Base-by-base conservation (phyloP, 2,329 filamentous ascomycete genomes). In the Didymella glomerata region DNA sequence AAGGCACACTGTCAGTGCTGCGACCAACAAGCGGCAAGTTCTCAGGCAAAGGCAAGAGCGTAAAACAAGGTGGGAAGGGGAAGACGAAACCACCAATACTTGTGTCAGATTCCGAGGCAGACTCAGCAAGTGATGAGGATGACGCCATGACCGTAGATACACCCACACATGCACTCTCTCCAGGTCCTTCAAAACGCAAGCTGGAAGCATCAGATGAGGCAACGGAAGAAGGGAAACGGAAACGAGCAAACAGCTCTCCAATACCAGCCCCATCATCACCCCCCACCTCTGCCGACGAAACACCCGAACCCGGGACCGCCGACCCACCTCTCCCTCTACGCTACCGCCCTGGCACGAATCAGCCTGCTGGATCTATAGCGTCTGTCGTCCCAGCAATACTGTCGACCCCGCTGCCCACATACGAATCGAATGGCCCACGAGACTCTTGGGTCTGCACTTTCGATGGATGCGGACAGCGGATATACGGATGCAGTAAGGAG, bases 391-490 rank as follows among this genome's bases (percentile, higher is more conserved):
- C 50, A n/a, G 34, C 46, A 0, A 24, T 76, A 1, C 57, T 76
- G 27, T 71, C 73, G 1, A 74, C 72, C 5, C 70, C 75, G 0
- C 59, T 77, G 9, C 75, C 76, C 13, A 73, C 74, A 7, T 74
- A 73, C 57, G 63, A 69, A 38, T 51, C 78, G 2, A 77, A 81
- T 32, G 87, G 85, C 0, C 84, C 86, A 0, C 82, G 86, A 58
- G 84, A 88, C 52, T 86, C 86, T 0, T 92, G 89, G 89, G 79
- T 79, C 1, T 92, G 90, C 68, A 83, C 84, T 4, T 82, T 89
- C 61, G 84, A 86, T 11, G 87, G 84, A 24, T 92, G 90, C 68
- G 78, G 78, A 36, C 87, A 87, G 65, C 81, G 88, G 40, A 86
- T 91, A 11, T 87, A 88, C 61, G 83, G 82, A 2, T 86, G 86